Percentiles rank a stretch among this genome's conserved stretches.
Conservation (phyloP, 352 stramenopile genomes). For the Globisporangium solare region DNA sequence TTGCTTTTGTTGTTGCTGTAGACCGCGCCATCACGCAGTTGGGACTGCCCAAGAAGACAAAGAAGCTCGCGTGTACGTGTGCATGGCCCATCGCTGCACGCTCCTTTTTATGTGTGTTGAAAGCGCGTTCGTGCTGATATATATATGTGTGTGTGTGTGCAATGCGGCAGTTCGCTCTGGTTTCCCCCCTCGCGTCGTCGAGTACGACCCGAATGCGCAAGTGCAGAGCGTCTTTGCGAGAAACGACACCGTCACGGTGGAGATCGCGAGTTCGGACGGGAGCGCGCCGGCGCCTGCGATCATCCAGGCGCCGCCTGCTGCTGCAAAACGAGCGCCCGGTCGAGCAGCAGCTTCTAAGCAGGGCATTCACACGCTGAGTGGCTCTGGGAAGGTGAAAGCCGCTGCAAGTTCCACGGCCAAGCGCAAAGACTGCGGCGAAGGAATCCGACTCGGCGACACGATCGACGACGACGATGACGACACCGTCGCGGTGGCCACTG, state of each 20-base stretch:
- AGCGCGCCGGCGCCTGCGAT: conserved; percentile 12
- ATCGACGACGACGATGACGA: conserved; percentile 24
- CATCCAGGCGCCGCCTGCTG: conserved; percentile 12
- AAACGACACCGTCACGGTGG: conserved; percentile 75
- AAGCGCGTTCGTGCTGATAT: too few species aligned
- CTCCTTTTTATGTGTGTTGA: neutral
- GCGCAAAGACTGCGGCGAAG: conserved; percentile 36
- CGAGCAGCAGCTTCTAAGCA: conserved; percentile 5
- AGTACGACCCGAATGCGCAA: conserved; percentile 26
- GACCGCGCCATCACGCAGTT: conserved; percentile 41
- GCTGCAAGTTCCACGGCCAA: conserved; percentile 21
- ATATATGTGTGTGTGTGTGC: neutral
- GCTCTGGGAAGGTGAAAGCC: neutral
- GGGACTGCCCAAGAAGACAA: conserved; percentile 27
- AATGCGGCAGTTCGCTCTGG: conserved; percentile 46
- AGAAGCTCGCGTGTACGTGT: conserved; percentile 48
- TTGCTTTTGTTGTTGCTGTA: conserved; percentile 14
- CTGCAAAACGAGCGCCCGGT: neutral
- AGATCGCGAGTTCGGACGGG: conserved; percentile 10
- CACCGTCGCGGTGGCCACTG: neutral
- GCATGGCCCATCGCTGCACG: neutral
- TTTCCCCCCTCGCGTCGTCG: conserved; percentile 50
- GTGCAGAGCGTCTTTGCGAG: conserved; percentile 50
- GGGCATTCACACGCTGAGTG: conserved; percentile 53
- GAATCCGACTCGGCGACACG: conserved; percentile 51